Evolutionary conservation across 768 basidiomycete species (phyloP), one percentile per base, ranked within the genome.

Genomic region (Leccinum variicolor): DNA sequence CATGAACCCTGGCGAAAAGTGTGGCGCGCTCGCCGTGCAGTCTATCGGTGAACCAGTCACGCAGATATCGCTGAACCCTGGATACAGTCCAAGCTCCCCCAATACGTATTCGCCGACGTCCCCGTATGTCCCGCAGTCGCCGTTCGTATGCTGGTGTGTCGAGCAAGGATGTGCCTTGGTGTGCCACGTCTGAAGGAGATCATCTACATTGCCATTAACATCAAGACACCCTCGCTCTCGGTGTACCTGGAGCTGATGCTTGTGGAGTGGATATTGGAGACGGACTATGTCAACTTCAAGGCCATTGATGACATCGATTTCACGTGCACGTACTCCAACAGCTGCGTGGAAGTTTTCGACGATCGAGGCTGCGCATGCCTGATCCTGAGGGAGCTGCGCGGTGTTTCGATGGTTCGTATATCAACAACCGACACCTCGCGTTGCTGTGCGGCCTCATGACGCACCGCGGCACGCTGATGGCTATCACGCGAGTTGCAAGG

Each of bases 61-160:
- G 0, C 97, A 99, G 76, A 98, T 99, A 97, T 98, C 97, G 6
- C 75, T 99, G 57, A 99, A 99, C 97, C 98, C 75, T n/a, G n/a
- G n/a, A n/a, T n/a, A n/a, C n/a, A n/a, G n/a, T n/a, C n/a, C n/a
- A n/a, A n/a, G n/a, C n/a, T n/a, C n/a, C n/a, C n/a, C n/a, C n/a
- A n/a, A n/a, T n/a, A n/a, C n/a, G n/a, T n/a, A n/a, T n/a, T n/a
- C n/a, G n/a, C n/a, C n/a, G n/a, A n/a, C n/a, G n/a, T n/a, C n/a
- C n/a, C n/a, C n/a, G n/a, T n/a, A n/a, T n/a, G n/a, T n/a, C n/a
- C n/a, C n/a, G n/a, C n/a, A n/a, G n/a, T n/a, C n/a, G n/a, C n/a
- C n/a, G n/a, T n/a, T n/a, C n/a, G n/a, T 98, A 98, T 72, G 97
- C 97, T 59, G 97, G 97, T 87, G 97, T 99, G 25, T 96, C 97